These are phyloP conservation scores for Orobanche coerulescens DNA, from an alignment of 257 asterid genomes.

Conservation along the genomic window DNA sequence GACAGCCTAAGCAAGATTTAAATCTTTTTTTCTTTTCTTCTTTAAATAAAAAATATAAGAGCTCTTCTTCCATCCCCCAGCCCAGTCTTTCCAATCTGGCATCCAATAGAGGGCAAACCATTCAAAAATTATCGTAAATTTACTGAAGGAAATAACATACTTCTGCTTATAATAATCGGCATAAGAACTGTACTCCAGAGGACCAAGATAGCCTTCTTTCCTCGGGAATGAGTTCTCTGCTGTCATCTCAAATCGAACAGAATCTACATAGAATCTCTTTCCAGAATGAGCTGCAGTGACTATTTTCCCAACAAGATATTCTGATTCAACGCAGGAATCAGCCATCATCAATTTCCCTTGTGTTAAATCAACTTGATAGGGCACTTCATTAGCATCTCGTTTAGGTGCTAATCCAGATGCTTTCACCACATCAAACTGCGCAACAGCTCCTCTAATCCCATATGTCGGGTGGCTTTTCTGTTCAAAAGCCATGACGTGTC, in stretches of 20 bases:
- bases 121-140: neutral
- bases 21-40: no score
- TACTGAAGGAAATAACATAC: slow-evolving; percentile 36
- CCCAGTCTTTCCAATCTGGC: neutral
- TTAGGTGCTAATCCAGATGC: slow-evolving; percentile 82
- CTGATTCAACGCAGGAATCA: slow-evolving; percentile 58
- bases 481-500: slow-evolving; percentile 75
- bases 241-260: slow-evolving; percentile 83
- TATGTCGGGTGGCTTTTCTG: slow-evolving; percentile 89
- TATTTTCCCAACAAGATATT: slow-evolving; percentile 69
- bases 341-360: slow-evolving; percentile 71
- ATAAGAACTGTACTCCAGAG: slow-evolving; percentile 89
- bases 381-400: slow-evolving; percentile 38
- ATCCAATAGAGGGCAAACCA: neutral
- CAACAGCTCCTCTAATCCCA: slow-evolving; percentile 96
- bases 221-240: slow-evolving; percentile 95
- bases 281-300: slow-evolving; percentile 99
- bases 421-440: slow-evolving; percentile 88
- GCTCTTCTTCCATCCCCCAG: neutral
- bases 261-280: slow-evolving; percentile 94
- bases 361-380: slow-evolving; percentile 32
- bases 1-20: no score
- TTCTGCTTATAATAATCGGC: slow-evolving; percentile 96
- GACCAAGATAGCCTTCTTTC: slow-evolving; percentile 99
- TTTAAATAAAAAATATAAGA: no score